Evolutionary conservation across 768 basidiomycete species (phyloP).

Genomic region (Scleroderma bovista): DNA sequence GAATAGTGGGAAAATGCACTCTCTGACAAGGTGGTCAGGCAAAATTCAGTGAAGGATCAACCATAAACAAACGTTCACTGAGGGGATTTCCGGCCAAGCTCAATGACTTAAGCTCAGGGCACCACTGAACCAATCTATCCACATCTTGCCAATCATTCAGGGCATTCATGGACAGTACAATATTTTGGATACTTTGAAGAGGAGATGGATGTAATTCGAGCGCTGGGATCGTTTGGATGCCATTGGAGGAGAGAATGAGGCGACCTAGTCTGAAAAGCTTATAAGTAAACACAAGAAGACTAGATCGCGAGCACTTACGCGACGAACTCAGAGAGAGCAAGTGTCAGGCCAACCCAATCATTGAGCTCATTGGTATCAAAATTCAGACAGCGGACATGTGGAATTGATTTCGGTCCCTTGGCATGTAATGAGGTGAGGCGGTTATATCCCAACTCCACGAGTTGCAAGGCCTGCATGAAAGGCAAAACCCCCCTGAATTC

Average conservation of each 20-base stretch:
- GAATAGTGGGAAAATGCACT: constrained; percentile 32
- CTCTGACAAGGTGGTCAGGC: constrained; percentile 25
- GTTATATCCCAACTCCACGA: constrained; percentile 73
- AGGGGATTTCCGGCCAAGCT: constrained; percentile 62
- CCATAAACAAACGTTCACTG: constrained; percentile 40
- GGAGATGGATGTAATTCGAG: constrained; percentile 12
- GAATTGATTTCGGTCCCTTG: constrained; percentile 7
- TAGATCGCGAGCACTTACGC: constrained; percentile 31
- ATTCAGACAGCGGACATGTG: constrained; percentile 50
- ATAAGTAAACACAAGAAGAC: background rate
- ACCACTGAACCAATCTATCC: constrained; percentile 64
- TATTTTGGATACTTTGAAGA: constrained; percentile 41
- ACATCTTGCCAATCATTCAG: constrained; percentile 56
- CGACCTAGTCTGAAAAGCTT: constrained; percentile 47
- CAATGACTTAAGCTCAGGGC: constrained; percentile 58
- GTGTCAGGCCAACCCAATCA: constrained; percentile 49
- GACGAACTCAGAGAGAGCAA: constrained; percentile 38
- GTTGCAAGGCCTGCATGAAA: constrained; percentile 48
- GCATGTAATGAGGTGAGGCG: constrained; percentile 34
- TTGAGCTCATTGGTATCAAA: constrained; percentile 61
- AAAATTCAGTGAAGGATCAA: background rate
- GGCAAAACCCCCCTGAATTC: constrained; percentile 50
- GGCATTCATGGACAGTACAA: constrained; percentile 60
- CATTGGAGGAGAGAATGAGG: constrained; percentile 63
- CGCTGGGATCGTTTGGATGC: constrained; percentile 44